These are phyloP conservation scores for Tetrahymena thermophila DNA, from an alignment of 73 alveolate genomes.

Conservation along the genomic window DNA sequence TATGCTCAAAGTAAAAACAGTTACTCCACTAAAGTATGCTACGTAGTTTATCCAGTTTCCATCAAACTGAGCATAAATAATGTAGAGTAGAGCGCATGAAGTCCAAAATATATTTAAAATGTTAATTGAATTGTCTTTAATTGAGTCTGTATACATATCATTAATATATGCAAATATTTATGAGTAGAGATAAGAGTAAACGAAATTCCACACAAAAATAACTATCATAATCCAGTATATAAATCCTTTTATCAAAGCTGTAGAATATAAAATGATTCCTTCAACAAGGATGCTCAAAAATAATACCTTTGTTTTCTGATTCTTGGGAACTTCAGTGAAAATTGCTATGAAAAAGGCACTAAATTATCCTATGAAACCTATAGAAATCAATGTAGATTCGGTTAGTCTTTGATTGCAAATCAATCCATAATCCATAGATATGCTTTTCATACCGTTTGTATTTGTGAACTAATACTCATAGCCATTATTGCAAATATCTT, in stretches of 20 bases:
- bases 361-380: neutral
- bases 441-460: neutral
- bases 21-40: neutral
- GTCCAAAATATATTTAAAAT: neutral
- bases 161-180: neutral
- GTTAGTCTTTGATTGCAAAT: neutral
- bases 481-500: neutral
- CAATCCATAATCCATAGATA: neutral
- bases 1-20: neutral
- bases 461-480: neutral
- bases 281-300: neutral
- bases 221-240: neutral
- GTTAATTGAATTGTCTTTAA: neutral
- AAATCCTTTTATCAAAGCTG: neutral
- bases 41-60: neutral
- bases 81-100: neutral
- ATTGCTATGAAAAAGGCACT: neutral
- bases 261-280: neutral
- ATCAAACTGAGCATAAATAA: neutral
- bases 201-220: neutral
- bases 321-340: neutral
- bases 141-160: neutral
- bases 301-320: neutral
- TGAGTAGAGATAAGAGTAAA: neutral
- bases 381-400: neutral